phyloP scores from a whole-genome alignment of 352 stramenopile species.

The Phytophthora pistaciae region DNA sequence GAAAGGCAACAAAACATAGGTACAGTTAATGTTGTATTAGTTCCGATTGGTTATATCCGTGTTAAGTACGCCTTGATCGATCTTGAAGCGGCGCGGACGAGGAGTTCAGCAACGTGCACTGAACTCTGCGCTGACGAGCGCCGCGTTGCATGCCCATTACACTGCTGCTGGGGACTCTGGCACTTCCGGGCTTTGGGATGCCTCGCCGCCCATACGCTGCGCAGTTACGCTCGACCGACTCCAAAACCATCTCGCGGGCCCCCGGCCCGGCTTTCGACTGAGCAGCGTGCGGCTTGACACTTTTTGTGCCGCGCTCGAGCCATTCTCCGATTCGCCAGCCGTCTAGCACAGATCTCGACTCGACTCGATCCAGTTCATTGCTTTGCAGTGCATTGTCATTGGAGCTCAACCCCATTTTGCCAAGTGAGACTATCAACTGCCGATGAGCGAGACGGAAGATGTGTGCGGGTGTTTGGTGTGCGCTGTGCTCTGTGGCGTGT shows the following conservation, averaged over 20 bases:
- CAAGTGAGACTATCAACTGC: constrained; percentile 1
- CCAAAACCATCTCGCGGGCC: constrained; percentile 29
- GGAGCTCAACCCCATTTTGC: background rate
- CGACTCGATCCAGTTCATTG: background rate
- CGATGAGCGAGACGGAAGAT: constrained; percentile 84
- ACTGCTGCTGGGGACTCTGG: too few relatives aligned
- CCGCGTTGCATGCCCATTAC: constrained; percentile 1
- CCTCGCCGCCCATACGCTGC: background rate
- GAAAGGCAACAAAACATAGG: constrained; percentile 11
- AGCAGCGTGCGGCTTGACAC: constrained; percentile 12
- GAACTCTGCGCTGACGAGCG: constrained; percentile 4
- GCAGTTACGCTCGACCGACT: constrained; percentile 26
- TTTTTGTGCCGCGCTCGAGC: background rate
- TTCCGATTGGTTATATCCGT: background rate
- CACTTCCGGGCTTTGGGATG: constrained; percentile 23
- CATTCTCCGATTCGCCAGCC: constrained; percentile 22
- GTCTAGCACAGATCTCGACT: background rate
- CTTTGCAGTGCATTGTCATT: background rate
- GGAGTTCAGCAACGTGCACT: constrained; percentile 26
- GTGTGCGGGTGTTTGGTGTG: constrained; percentile 82
- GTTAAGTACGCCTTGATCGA: constrained; percentile 18
- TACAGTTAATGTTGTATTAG: background rate
- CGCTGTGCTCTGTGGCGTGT: constrained; percentile 75
- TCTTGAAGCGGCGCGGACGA: constrained; percentile 31
- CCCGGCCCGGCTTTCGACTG: constrained; percentile 2